Evolutionary conservation across 1,284 basidiomycete species (phyloP).

Genomic region (Leccinum pachyderme): DNA sequence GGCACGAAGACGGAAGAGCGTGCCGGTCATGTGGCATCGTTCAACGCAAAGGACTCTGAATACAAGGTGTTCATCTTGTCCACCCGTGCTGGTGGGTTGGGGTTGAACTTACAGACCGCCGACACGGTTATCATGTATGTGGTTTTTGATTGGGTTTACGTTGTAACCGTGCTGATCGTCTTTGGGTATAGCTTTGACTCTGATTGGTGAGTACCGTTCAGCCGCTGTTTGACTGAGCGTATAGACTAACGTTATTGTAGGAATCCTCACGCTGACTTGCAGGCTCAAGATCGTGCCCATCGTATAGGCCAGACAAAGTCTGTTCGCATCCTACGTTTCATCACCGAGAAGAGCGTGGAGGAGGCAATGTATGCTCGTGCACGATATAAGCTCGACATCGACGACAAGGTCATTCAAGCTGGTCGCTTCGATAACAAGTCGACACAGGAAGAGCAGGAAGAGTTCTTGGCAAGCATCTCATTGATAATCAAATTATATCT

Average conservation of each 20-base stretch:
- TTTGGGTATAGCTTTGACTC: slow-evolving; percentile 71
- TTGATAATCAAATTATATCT: background rate
- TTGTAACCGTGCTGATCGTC: slow-evolving; percentile 6
- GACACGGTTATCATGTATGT: slow-evolving; percentile 98
- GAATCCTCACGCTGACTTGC: slow-evolving; percentile 98
- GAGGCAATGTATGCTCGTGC: slow-evolving; percentile 96
- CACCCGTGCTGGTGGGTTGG: slow-evolving; percentile 95
- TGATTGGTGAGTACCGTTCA: slow-evolving; percentile 57
- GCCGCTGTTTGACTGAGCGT: background rate
- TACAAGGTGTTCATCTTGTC: slow-evolving; percentile 96
- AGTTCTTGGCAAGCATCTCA: slow-evolving; percentile 70
- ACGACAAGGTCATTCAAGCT: slow-evolving; percentile 99
- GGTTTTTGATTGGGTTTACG: slow-evolving; percentile 20
- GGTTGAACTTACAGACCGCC: slow-evolving; percentile 96
- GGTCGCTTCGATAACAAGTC: slow-evolving; percentile 99
- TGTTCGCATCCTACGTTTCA: slow-evolving; percentile 94
- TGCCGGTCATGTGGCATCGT: slow-evolving; percentile 83
- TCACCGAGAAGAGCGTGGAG: slow-evolving; percentile 98
- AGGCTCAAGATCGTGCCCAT: slow-evolving; percentile 99
- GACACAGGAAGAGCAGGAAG: slow-evolving; percentile 96
- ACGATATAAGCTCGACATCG: slow-evolving; percentile 96
- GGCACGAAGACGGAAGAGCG: slow-evolving; percentile 98
- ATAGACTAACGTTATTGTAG: slow-evolving; percentile 33
- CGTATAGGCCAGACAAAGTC: slow-evolving; percentile 99
- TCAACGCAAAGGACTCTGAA: slow-evolving; percentile 90